phyloP scores from a whole-genome alignment of 169 alveolate species.

The Plasmodium vivax region DNA sequence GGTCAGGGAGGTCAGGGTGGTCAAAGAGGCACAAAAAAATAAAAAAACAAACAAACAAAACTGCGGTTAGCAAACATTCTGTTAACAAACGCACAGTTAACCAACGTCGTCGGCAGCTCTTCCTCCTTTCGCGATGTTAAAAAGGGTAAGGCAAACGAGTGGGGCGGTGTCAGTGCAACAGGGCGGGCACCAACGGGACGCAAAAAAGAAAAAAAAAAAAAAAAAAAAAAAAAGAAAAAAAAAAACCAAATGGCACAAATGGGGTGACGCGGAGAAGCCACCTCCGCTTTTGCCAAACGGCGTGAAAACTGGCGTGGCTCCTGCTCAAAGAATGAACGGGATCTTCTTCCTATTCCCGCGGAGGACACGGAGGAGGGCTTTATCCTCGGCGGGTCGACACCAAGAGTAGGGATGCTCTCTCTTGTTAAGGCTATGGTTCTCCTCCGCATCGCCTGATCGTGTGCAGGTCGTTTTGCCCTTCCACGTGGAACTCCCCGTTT shows the following conservation, averaged over 20 bases:
- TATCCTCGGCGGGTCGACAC: constrained; percentile 65
- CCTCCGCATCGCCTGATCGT: neutral
- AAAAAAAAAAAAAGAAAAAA: too few species aligned
- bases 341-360: constrained; percentile 33
- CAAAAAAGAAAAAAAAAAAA: too few species aligned
- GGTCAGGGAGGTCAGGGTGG: neutral
- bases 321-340: constrained; percentile 29
- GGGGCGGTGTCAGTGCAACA: too few species aligned
- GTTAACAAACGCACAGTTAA: too few species aligned
- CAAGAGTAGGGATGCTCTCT: constrained; percentile 54
- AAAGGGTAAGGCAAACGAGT: too few species aligned
- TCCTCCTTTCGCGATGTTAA: too few species aligned
- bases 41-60: neutral
- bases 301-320: neutral
- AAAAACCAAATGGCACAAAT: neutral
- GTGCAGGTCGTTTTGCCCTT: neutral
- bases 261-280: neutral
- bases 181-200: too few species aligned
- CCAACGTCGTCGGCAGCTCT: too few species aligned
- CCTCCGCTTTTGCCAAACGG: neutral
- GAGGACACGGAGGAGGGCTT: constrained; percentile 8
- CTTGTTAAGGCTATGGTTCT: constrained; percentile 9
- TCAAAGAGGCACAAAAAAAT: neutral
- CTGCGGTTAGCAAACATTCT: too few species aligned
- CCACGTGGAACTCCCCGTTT: neutral